phyloP scores from a whole-genome alignment of 257 asterid species.

The Lithospermum erythrorhizon region DNA sequence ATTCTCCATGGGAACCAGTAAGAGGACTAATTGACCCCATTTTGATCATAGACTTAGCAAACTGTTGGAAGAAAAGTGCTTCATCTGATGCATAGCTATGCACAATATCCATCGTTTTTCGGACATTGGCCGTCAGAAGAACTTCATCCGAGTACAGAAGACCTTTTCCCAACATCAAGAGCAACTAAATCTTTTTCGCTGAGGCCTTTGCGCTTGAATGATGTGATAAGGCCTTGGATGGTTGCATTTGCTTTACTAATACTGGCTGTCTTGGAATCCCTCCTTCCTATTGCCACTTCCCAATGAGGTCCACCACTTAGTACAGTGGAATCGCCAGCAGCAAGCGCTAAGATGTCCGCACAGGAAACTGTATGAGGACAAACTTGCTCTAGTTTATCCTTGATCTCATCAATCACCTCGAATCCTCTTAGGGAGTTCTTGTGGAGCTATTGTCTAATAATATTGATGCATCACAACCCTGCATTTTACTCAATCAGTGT shows the following conservation, averaged over 20 bases:
- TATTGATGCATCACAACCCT: too few relatives aligned
- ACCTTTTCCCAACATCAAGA: constrained; percentile 43
- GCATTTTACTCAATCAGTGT: constrained; percentile 68
- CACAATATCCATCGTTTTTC: constrained; percentile 33
- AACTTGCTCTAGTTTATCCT: constrained; percentile 46
- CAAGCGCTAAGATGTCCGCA: constrained; percentile 64
- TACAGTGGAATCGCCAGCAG: constrained; percentile 55
- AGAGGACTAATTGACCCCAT: constrained; percentile 63
- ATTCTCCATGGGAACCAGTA: constrained; percentile 41
- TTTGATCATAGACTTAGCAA: constrained; percentile 59
- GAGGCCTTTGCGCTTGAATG: constrained; percentile 56
- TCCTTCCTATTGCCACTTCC: constrained; percentile 60
- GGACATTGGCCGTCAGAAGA: constrained; percentile 38
- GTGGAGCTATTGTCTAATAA: too few relatives aligned
- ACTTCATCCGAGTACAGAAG: constrained; percentile 65
- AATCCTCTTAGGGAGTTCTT: constrained; percentile 58
- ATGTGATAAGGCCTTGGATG: constrained; percentile 37
- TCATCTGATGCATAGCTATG: constrained; percentile 47
- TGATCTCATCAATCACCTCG: constrained; percentile 67
- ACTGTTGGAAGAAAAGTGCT: constrained; percentile 45
- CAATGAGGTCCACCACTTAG: constrained; percentile 26
- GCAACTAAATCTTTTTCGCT: constrained; percentile 58
- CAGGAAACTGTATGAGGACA: constrained; percentile 85
- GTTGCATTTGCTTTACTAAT: constrained; percentile 51
- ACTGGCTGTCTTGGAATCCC: constrained; percentile 58